Conservation (phyloP, 1,284 basidiomycete species). For the Trametes polyzona region DNA sequence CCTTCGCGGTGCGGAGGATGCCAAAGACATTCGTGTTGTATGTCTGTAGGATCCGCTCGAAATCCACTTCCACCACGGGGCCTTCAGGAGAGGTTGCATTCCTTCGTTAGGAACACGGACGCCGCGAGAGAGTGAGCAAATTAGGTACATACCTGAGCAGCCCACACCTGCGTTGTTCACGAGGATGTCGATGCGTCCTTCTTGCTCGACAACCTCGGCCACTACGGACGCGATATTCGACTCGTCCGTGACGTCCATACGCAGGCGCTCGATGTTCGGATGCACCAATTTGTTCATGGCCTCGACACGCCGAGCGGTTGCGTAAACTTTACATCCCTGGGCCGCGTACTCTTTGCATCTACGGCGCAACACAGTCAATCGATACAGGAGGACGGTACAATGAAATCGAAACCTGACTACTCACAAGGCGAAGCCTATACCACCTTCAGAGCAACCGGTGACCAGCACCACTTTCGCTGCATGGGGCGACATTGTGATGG, state of each 20-base stretch:
- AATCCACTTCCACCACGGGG: constrained; percentile 60
- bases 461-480: background rate
- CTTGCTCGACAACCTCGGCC: constrained; percentile 27
- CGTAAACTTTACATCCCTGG: constrained; percentile 43
- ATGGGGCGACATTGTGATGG: background rate
- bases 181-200: constrained; percentile 32
- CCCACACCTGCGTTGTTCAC: constrained; percentile 37
- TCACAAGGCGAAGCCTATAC: constrained; percentile 5
- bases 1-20: constrained; percentile 61
- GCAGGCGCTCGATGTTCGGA: constrained; percentile 29
- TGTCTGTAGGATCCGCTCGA: constrained; percentile 53
- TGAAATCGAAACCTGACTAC: no score
- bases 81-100: no score
- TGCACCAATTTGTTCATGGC: constrained; percentile 37
- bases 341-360: constrained; percentile 40
- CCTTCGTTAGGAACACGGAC: no score
- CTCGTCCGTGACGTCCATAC: constrained; percentile 38
- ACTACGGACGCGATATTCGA: constrained; percentile 30
- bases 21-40: constrained; percentile 72
- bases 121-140: background rate
- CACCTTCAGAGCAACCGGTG: constrained; percentile 5
- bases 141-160: constrained; percentile 30
- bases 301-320: constrained; percentile 39
- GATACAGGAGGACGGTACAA: background rate
- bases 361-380: background rate